These are phyloP conservation scores for Pseudocercospora pini-densiflorae DNA, from an alignment of 2,329 filamentous ascomycete species.

Conservation along the genomic window DNA sequence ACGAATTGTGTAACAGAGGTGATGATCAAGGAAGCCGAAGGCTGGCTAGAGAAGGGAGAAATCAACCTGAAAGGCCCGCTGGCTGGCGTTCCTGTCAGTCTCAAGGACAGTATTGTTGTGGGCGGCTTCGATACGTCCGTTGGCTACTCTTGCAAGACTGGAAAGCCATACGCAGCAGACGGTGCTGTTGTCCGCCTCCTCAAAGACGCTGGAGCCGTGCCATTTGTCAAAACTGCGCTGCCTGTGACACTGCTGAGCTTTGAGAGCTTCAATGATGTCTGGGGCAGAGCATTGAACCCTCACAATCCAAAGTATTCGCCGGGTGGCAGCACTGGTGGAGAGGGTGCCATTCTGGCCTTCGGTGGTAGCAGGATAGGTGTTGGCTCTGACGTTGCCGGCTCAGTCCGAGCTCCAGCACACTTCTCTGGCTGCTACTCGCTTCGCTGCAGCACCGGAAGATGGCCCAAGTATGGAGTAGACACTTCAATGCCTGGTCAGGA, in stretches of 20 bases:
- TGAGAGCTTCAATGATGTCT: conserved; percentile 78
- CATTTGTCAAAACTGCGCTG: conserved; percentile 90
- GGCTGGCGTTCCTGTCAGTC: conserved; percentile 82
- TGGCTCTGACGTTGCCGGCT: conserved; percentile 89
- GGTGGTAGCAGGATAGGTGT: conserved; percentile 85
- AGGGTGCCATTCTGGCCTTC: conserved; percentile 79
- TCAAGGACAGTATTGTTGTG: conserved; percentile 79
- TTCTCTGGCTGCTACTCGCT: conserved; percentile 89
- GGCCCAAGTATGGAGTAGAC: conserved; percentile 81
- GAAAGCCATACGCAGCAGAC: conserved; percentile 69
- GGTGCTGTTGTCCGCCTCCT: conserved; percentile 75
- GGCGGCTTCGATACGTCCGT: conserved; percentile 82
- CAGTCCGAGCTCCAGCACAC: conserved; percentile 83
- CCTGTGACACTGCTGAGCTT: conserved; percentile 87
- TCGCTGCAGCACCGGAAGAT: conserved; percentile 84
- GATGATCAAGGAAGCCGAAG: conserved; percentile 76
- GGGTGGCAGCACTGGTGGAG: conserved; percentile 86
- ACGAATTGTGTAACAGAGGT: conserved; percentile 92
- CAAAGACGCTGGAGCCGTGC: conserved; percentile 84
- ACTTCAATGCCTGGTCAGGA: conserved; percentile 95
- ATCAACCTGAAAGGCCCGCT: conserved; percentile 79
- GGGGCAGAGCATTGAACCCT: conserved; percentile 82
- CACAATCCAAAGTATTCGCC: conserved; percentile 84
- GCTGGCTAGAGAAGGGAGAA: conserved; percentile 64
- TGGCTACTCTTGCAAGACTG: conserved; percentile 75